Conservation (phyloP, 116 monocot genomes). For the Dioscorea cayenensis region DNA sequence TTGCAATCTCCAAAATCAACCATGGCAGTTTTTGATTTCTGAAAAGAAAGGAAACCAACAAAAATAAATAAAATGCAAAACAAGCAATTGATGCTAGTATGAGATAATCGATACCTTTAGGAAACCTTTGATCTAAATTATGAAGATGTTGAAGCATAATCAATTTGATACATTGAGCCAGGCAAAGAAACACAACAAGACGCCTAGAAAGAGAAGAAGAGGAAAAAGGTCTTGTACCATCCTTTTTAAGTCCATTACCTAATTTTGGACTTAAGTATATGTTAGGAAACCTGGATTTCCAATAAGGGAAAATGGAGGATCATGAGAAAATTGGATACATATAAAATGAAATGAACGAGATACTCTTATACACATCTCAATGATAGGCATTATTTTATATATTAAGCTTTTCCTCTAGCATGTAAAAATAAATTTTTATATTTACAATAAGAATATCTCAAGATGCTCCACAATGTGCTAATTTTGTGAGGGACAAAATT, state of each 20-base stretch:
- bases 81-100: background rate
- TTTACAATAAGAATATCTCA: too few relatives aligned
- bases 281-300: background rate
- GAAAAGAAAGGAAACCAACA: slow-evolving; percentile 4
- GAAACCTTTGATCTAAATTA: background rate
- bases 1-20: slow-evolving; percentile 66
- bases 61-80: background rate
- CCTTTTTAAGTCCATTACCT: background rate
- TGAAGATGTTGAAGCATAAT: too few relatives aligned
- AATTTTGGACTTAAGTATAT: background rate
- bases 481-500: too few relatives aligned
- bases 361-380: too few relatives aligned
- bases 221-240: background rate
- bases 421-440: too few relatives aligned
- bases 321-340: too few relatives aligned
- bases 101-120: background rate
- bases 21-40: slow-evolving; percentile 30
- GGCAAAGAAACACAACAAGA: background rate
- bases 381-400: too few relatives aligned
- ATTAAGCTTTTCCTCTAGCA: too few relatives aligned
- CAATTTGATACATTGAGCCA: too few relatives aligned
- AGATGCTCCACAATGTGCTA: too few relatives aligned
- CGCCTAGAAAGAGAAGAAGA: background rate
- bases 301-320: background rate
- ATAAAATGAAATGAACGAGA: too few relatives aligned